These are phyloP conservation scores for Leccinum pseudoinsigne DNA, from an alignment of 1,284 basidiomycete species.

Conservation along the genomic window DNA sequence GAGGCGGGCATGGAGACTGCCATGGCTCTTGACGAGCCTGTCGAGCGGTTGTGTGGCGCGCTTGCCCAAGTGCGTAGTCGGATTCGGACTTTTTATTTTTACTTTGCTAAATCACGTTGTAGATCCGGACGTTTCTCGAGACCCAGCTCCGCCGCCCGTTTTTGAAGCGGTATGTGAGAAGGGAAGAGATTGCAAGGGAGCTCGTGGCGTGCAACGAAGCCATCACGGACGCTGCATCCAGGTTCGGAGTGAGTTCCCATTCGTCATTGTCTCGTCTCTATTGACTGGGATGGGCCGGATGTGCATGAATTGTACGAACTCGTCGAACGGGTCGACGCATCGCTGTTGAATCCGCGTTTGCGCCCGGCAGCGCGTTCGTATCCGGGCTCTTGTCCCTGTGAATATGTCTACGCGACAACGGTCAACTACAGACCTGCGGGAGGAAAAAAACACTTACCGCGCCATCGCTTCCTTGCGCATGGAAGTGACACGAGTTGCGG, in stretches of 20 bases:
- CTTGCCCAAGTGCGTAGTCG: constrained; percentile 45
- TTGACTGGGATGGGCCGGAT: constrained; percentile 17
- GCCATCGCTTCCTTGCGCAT: constrained; percentile 2
- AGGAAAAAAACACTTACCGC: constrained; percentile 10
- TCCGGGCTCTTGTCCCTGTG: constrained; percentile 6
- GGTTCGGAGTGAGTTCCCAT: constrained; percentile 48
- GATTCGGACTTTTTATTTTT: not conserved
- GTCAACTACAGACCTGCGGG: not conserved
- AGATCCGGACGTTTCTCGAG: constrained; percentile 53
- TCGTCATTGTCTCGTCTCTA: not conserved
- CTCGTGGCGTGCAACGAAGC: constrained; percentile 53
- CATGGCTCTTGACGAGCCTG: constrained; percentile 33
- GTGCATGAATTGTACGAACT: constrained; percentile 24
- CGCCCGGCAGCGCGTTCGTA: not conserved
- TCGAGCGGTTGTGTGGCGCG: constrained; percentile 39
- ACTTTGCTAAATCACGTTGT: not conserved
- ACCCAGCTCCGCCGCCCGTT: constrained; percentile 69
- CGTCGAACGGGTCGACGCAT: constrained; percentile 21
- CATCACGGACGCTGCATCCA: constrained; percentile 49
- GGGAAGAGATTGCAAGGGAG: constrained; percentile 65
- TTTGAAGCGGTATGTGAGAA: constrained; percentile 75
- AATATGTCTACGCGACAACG: constrained; percentile 1
- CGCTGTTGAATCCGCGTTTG: constrained; percentile 20
- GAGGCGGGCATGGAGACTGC: constrained; percentile 35
- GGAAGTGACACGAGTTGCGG: not conserved